Evolutionary conservation across 306 rosid species (phyloP), one percentile per base, ranked within the genome.

Genomic region (Prosopis cineraria): DNA sequence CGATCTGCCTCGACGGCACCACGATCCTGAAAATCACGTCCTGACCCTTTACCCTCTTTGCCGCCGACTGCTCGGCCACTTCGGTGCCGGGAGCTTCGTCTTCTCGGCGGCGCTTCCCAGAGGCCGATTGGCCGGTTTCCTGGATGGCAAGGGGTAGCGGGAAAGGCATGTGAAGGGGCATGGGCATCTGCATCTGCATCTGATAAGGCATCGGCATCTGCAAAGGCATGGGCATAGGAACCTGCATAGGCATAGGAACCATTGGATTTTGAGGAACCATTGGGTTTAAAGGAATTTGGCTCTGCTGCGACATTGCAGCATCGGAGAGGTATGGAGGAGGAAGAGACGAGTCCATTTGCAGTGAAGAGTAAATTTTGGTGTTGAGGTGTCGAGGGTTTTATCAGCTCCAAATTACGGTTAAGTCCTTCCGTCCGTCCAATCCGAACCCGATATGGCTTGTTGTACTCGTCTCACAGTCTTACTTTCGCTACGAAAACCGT

Each of bases 1-100:
- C 98, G 86, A 94, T 94, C 95, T 92, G 98, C 83, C 82, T 80
- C 45, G 97, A 88, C 39, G 98, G 98, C 33, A 89, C 97, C 1
- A 94, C 85, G 70, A 92, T 89, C 87, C 98, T 80, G 74, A 94
- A 92, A 22, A 90, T 84, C 47, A 92, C 97, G 77, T 94, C 97
- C 68, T 90, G 96, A 2, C 86, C 89, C 80, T 84, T 84, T 0
- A 73, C 90, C 76, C 91, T 86, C 85, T 90, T 92, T 10, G 93
- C 76, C 36, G 87, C 91, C 0, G 88, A 83, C 39, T 70, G 87
- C 22, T 81, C 93, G 0, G 16, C 77, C 10, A 41, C 1, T 10
- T 43, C 80, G 27, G 70, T 67, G 6, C 83, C 80, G 0, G 79
- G 74, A 65, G 78, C 78, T 22, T 86, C 92, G 1, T 91, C 97